Conservation (phyloP, 2,329 filamentous ascomycete species). For the Claviceps arundinis region DNA sequence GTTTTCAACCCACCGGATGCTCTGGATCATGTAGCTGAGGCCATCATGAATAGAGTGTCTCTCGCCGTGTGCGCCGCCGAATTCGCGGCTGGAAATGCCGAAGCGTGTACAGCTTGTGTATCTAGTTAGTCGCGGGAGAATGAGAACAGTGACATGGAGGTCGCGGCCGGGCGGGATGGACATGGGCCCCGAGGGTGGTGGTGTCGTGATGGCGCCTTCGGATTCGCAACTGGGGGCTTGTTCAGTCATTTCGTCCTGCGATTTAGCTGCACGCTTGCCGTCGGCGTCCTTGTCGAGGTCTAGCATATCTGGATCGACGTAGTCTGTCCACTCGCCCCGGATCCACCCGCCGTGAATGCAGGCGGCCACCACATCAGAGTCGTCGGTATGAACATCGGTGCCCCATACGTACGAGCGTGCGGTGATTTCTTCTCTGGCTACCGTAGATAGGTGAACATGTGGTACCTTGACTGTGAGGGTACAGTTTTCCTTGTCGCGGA, state of each 20-base stretch:
- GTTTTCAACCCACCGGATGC: conserved; percentile 71
- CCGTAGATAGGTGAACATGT: conserved; percentile 56
- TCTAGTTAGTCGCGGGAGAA: conserved; percentile 65
- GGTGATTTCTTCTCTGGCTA: conserved; percentile 72
- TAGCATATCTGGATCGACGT: conserved; percentile 58
- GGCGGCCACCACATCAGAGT: conserved; percentile 84
- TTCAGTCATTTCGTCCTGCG: conserved; percentile 11
- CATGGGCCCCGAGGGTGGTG: conserved; percentile 48
- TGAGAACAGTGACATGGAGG: conserved; percentile 72
- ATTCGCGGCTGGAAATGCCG: conserved; percentile 71
- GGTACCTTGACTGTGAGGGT: conserved; percentile 82
- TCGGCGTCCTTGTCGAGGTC: conserved; percentile 31
- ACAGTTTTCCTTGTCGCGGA: conserved; percentile 69
- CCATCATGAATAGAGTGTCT: conserved; percentile 57
- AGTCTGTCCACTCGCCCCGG: conserved; percentile 71
- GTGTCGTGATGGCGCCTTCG: conserved; percentile 33
- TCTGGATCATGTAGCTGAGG: conserved; percentile 74
- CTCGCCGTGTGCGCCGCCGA: conserved; percentile 40
- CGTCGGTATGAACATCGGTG: conserved; percentile 87
- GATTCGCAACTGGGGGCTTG: conserved; percentile 21
- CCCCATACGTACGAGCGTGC: conserved; percentile 75
- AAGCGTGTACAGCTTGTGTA: conserved; percentile 66
- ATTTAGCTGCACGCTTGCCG: conserved; percentile 19
- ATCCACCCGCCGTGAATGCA: conserved; percentile 92
- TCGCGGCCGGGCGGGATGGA: conserved; percentile 56